phyloP scores from a whole-genome alignment of 2,329 filamentous ascomycete species.

The Pestalotiopsis fici region DNA sequence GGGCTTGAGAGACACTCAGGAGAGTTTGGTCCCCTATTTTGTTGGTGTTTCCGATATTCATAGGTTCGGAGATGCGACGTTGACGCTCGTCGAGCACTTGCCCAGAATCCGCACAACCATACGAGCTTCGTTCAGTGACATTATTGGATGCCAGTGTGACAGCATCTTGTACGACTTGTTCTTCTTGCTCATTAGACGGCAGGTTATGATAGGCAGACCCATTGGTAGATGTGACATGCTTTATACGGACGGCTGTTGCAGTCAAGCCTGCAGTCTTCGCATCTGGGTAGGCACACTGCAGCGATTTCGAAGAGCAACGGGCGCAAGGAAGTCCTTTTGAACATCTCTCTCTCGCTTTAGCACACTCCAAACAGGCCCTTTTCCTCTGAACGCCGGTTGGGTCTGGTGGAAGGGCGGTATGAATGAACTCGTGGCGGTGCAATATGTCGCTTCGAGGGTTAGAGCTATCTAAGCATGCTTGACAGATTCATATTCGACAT shows the following conservation, averaged over 20 bases:
- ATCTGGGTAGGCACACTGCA: not conserved
- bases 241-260: not conserved
- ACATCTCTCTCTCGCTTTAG: not conserved
- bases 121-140: no score
- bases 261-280: not conserved
- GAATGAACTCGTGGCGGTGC: not conserved
- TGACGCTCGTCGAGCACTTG: no score
- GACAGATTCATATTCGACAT: not conserved
- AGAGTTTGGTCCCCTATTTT: not conserved
- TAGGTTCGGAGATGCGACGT: no score
- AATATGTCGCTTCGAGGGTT: not conserved
- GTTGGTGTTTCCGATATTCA: no score
- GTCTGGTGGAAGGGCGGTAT: not conserved
- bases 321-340: not conserved
- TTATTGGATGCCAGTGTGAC: no score
- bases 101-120: no score
- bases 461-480: not conserved
- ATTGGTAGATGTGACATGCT: not conserved
- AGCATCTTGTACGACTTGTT: no score
- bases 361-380: not conserved
- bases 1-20: not conserved
- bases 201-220: not conserved
- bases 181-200: not conserved
- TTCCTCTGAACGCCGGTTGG: not conserved
- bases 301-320: not conserved